Evolutionary conservation across 305 asterid species (phyloP), one percentile per base, ranked within the genome.

Genomic region (Fraxinus sp.): DNA sequence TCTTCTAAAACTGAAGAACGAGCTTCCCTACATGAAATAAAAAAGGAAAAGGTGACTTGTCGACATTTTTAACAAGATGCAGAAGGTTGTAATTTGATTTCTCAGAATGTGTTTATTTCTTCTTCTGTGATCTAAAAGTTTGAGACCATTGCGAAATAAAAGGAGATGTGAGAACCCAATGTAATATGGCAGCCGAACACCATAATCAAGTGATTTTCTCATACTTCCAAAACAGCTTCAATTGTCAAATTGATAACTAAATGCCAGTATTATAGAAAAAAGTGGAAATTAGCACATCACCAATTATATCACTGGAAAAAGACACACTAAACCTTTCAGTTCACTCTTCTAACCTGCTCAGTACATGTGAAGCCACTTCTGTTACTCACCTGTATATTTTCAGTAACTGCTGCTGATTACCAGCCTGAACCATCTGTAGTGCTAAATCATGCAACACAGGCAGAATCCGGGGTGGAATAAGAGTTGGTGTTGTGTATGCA

Each of bases 371-470:
- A 20, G 77, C 57, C 33, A 24, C 43, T 76, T 59, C 9, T 71
- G 14, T 73, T 85, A 33, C 77, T 78, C 85, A 91, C 99, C 98
- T 87, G 93, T 97, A 95, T 89, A 92, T 87, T 85, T 78, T 92
- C 81, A 90, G 92, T 80, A 95, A 88, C 90, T 95, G 98, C 81
- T 86, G 97, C 79, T 91, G 92, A 86, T 92, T 89, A 79, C 97
- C 97, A 85, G 98, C 97, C 90, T 95, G 97, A 87, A 97, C 91
- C 98, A 95, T 92, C 87, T 97, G 98, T 77, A 82, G 91, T 32
- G 96, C 96, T 85, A 97, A 90, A 86, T 95, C 98, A 90, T 93
- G 99, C 92, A 97, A 85, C 85, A 97, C 75, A 16, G 98, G 98
- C 81, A 95, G 90, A 86, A 97, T 85, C 85, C 98, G 89, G 64